These are phyloP conservation scores for Favolaschia claudopus DNA, from an alignment of 768 basidiomycete genomes.

Conservation along the genomic window DNA sequence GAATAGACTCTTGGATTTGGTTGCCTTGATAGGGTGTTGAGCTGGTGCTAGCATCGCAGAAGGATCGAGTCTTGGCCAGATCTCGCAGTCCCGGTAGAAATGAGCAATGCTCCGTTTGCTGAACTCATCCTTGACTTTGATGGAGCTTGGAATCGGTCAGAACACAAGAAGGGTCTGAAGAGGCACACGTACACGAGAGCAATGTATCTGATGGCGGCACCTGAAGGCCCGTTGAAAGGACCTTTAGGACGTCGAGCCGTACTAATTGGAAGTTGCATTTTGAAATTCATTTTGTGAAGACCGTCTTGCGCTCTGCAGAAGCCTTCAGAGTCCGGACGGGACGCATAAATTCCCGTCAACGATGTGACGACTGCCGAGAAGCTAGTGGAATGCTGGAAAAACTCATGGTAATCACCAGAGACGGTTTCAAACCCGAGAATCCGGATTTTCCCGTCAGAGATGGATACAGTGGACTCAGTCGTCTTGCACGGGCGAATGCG, in stretches of 20 bases:
- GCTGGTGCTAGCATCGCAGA: constrained; percentile 65
- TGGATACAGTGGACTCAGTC: constrained; percentile 63
- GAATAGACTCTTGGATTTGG: constrained; percentile 61
- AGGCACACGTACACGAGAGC: constrained; percentile 71
- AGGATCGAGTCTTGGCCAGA: constrained; percentile 81
- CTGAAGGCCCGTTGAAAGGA: constrained; percentile 57
- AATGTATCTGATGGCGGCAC: constrained; percentile 78
- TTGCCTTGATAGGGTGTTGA: constrained; percentile 63
- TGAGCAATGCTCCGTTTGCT: constrained; percentile 80
- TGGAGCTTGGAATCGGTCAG: constrained; percentile 52
- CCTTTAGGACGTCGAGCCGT: constrained; percentile 69
- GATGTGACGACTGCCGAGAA: constrained; percentile 59
- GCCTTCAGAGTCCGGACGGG: constrained; percentile 63
- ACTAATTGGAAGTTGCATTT: constrained; percentile 68
- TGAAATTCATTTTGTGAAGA: constrained; percentile 74
- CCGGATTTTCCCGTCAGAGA: constrained; percentile 80
- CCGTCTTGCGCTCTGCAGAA: constrained; percentile 72
- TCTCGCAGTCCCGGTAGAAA: constrained; percentile 83
- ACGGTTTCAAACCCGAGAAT: constrained; percentile 85
- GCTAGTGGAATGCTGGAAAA: constrained; percentile 76
- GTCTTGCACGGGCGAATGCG: constrained; percentile 62
- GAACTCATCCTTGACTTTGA: constrained; percentile 76
- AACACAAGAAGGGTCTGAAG: constrained; percentile 4
- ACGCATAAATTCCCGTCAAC: constrained; percentile 50
- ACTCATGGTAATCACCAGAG: constrained; percentile 71